Base-by-base conservation (phyloP, 305 asterid species). In the Solanum hybrid region DNA sequence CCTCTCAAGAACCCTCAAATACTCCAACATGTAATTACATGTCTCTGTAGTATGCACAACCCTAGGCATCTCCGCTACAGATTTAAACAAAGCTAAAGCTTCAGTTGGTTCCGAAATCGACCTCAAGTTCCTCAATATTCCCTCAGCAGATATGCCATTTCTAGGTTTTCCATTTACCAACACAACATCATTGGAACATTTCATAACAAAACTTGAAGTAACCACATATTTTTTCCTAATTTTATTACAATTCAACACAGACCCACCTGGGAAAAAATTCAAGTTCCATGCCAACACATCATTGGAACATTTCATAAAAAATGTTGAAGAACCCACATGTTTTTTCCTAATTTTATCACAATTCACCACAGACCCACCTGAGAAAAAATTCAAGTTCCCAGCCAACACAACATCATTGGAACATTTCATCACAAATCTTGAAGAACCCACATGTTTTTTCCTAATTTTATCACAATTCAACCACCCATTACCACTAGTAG, bases 21-120 rank as follows among this genome's bases (percentile, higher is more conserved):
- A 91, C 95, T 96, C 98, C 91, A 97, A 98, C 99, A 97, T 94
- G 78, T 94, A 95, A 90, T 96, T 97, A 90, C 99, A 94, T 26
- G 98, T 95, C 88, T 96, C 95, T 10, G 99, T 95, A 60, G 96
- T 94, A 91, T 95, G 99, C 92, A 94, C 75, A 81, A 97, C 95
- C 60, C 84, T 92, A 45, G 96, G 95, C 91, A 91, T 90, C 90
- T 90, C 91, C 32, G 95, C 95, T 26, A 94, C 89, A 10, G 94
- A 76, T 88, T 92, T 95, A 71, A 97, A 97, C 91, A 93, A 95
- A 38, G 91, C 84, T 35, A 97, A 92, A 10, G 97, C 96, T 73
- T 90, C 90, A 88, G 88, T 92, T 87, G 95, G 94, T 56, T 92
- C 95, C 80, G 90, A 81, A 80, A 90, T 73, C 64, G 98, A 94